Percentiles rank a stretch among this genome's conserved stretches.
These are phyloP conservation scores for Tolypocladium tropicale DNA, from an alignment of 2,329 filamentous ascomycete species.

Conservation along the genomic window DNA sequence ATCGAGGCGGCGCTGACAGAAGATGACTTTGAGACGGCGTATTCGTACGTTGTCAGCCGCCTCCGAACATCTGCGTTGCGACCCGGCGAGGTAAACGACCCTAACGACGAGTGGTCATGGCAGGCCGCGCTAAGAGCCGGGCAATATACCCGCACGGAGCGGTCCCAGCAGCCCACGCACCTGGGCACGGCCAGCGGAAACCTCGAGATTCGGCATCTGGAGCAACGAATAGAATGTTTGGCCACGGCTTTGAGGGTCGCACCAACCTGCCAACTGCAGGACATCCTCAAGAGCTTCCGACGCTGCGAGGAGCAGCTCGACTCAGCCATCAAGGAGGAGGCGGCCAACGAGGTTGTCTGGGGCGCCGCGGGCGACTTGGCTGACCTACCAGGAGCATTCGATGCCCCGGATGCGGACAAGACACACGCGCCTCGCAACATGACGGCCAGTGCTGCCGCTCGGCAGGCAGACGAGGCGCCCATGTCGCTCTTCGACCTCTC, in stretches of 20 bases:
- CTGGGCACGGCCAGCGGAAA: slow-evolving; percentile 50
- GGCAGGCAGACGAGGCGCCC: slow-evolving; percentile 42
- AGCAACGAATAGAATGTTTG: slow-evolving; percentile 73
- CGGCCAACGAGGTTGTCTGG: slow-evolving; percentile 59
- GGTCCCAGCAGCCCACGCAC: slow-evolving; percentile 46
- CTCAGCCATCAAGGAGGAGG: slow-evolving; percentile 54
- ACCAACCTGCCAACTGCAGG: slow-evolving; percentile 57
- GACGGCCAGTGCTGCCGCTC: slow-evolving; percentile 21
- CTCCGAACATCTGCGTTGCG: slow-evolving; percentile 29
- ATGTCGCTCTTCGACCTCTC: slow-evolving; percentile 58
- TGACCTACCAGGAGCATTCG: slow-evolving; percentile 46
- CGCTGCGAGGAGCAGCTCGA: slow-evolving; percentile 71
- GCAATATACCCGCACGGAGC: slow-evolving; percentile 51
- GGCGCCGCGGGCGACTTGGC: slow-evolving; percentile 53
- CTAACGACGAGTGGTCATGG: slow-evolving; percentile 62
- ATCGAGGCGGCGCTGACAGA: slow-evolving; percentile 66
- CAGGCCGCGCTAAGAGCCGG: slow-evolving; percentile 70
- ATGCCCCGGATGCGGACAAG: slow-evolving; percentile 15
- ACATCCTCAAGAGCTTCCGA: slow-evolving; percentile 65
- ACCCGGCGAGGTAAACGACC: slow-evolving; percentile 1
- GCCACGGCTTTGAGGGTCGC: slow-evolving; percentile 66
- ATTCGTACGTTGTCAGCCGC: slow-evolving; percentile 69
- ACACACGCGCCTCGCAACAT: slow-evolving; percentile 20
- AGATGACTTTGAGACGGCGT: slow-evolving; percentile 77
- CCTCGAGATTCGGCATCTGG: slow-evolving; percentile 57